phyloP scores from a whole-genome alignment of 208 protist species.

The Leishmania lainsoni region DNA sequence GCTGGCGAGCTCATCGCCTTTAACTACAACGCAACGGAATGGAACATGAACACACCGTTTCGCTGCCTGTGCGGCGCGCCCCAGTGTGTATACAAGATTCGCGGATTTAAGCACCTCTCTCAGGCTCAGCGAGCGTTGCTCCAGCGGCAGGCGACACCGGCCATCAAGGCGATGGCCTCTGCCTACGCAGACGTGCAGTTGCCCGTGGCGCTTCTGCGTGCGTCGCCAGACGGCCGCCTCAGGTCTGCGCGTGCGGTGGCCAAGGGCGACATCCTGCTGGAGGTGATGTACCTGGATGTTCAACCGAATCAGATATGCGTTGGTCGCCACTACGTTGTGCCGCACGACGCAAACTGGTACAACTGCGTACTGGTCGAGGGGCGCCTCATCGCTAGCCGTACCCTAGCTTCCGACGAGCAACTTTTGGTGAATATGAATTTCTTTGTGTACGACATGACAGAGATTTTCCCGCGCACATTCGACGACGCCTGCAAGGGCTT shows the following conservation, averaged over 20 bases:
- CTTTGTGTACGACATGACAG: constrained; percentile 85
- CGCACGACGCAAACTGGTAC: constrained; percentile 46
- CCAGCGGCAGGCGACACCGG: constrained; percentile 50
- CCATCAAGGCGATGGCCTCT: constrained; percentile 55
- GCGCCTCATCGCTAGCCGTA: constrained; percentile 57
- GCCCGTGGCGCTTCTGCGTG: constrained; percentile 36
- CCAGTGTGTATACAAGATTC: constrained; percentile 68
- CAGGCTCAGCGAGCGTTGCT: constrained; percentile 44
- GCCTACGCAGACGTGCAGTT: constrained; percentile 47
- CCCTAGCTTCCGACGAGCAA: constrained; percentile 37
- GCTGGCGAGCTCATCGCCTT: constrained; percentile 67
- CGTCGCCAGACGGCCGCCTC: constrained; percentile 40
- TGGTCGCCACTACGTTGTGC: constrained; percentile 56
- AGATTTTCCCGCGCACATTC: constrained; percentile 62
- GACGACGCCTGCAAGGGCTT: constrained; percentile 69
- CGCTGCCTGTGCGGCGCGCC: constrained; percentile 65
- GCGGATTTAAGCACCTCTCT: constrained; percentile 82
- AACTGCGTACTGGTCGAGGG: constrained; percentile 82
- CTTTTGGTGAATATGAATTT: constrained; percentile 87
- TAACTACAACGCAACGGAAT: constrained; percentile 89
- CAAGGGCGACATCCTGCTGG: constrained; percentile 61
- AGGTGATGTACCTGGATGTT: constrained; percentile 69
- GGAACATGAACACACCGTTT: constrained; percentile 77
- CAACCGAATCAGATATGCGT: constrained; percentile 70
- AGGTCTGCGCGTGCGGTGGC: constrained; percentile 29